These are phyloP conservation scores for Manihot esculenta DNA, from an alignment of 441 rosid species.

Conservation along the genomic window DNA sequence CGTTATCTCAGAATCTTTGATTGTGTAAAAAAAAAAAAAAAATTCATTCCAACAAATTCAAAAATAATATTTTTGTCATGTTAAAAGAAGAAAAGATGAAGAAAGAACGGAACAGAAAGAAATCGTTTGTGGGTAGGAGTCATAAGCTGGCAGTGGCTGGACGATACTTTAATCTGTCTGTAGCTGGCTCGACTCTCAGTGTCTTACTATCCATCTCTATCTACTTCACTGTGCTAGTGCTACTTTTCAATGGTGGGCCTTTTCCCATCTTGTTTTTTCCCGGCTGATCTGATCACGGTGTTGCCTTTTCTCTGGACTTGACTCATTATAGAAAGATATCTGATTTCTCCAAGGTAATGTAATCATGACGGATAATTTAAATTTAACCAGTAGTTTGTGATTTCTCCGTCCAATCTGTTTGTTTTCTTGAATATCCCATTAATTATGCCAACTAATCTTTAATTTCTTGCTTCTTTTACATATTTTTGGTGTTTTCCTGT, in stretches of 20 bases:
- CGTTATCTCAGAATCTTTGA: too few species aligned
- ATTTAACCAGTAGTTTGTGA: constrained; percentile 16
- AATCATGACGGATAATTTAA: neutral
- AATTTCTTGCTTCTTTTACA: neutral
- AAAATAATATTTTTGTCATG: too few species aligned
- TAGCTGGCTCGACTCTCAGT: constrained; percentile 12
- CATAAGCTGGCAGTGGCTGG: constrained; percentile 14
- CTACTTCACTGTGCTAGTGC: constrained; percentile 20
- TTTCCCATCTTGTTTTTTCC: constrained; percentile 9
- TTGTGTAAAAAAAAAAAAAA: too few species aligned
- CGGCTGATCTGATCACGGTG: constrained; percentile 20
- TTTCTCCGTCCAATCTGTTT: constrained; percentile 18
- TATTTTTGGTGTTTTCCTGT: neutral
- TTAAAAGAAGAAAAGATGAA: too few species aligned
- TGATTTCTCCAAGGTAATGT: neutral
- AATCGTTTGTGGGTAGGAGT: neutral
- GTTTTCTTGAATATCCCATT: constrained; percentile 13
- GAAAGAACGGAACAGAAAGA: too few species aligned
- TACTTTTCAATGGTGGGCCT: constrained; percentile 22
- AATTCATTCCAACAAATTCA: too few species aligned
- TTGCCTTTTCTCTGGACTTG: constrained; percentile 14
- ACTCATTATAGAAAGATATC: neutral
- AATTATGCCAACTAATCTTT: constrained; percentile 25
- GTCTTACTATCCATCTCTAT: neutral
- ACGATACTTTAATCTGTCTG: neutral